A percentile compares a stretch with the other conserved stretches of the same genome.
Conservation (phyloP, 1,284 basidiomycete species). For the Cryptococcus wingfieldii region DNA sequence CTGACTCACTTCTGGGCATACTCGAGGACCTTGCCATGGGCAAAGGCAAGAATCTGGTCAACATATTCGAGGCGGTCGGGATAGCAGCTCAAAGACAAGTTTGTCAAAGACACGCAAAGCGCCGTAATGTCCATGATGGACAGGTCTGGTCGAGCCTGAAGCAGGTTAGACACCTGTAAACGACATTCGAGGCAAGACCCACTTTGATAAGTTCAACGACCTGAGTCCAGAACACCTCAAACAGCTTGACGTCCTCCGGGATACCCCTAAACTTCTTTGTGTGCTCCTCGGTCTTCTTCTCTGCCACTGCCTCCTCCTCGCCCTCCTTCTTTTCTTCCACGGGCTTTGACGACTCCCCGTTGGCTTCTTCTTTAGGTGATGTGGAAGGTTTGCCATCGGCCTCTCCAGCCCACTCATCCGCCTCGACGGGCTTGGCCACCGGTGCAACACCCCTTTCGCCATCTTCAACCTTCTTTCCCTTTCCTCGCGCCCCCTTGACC, state of each 20-base stretch:
- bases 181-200: constrained; percentile 9
- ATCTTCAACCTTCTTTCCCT: constrained; percentile 49
- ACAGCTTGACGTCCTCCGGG: constrained; percentile 83
- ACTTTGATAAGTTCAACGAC: constrained; percentile 96
- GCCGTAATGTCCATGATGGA: constrained; percentile 94
- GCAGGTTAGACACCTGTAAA: constrained; percentile 1
- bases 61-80: constrained; percentile 92
- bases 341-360: constrained; percentile 6
- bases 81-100: constrained; percentile 89
- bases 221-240: constrained; percentile 97
- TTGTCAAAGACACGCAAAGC: constrained; percentile 84
- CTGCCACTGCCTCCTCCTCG: constrained; percentile 3
- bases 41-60: constrained; percentile 85
- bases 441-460: constrained; percentile 15
- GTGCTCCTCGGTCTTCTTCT: constrained; percentile 19
- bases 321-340: constrained; percentile 18
- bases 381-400: constrained; percentile 15
- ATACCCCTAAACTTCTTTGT: constrained; percentile 71
- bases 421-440: constrained; percentile 37
- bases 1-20: constrained; percentile 65
- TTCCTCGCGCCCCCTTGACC: constrained; percentile 57
- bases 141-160: constrained; percentile 86
- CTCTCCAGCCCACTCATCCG: constrained; percentile 29
- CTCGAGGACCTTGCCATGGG: constrained; percentile 76
- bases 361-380: constrained; percentile 12